A percentile compares a stretch with the other conserved stretches of the same genome.
Evolutionary conservation across 1,284 basidiomycete species (phyloP).

Genomic region (Leccinum subspadiceum): DNA sequence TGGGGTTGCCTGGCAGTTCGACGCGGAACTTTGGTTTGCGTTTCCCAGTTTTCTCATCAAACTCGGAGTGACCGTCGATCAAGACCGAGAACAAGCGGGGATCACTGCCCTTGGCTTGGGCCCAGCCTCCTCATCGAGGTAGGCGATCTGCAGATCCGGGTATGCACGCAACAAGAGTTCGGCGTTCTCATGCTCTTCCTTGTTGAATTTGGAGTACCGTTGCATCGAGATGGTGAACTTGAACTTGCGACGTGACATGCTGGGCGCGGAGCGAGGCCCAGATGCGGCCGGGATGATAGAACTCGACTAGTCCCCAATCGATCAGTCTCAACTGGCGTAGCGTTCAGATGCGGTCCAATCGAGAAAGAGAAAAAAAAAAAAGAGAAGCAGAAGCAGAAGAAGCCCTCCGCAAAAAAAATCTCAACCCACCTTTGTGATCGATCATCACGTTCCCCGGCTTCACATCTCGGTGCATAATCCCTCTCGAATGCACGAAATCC

Average conservation of each 20-base stretch:
- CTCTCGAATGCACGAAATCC: conserved; percentile 86
- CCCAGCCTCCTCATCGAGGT: too few relatives aligned
- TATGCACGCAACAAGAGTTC: too few relatives aligned
- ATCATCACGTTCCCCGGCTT: conserved; percentile 94
- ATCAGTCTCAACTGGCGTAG: conserved; percentile 68
- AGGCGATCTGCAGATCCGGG: too few relatives aligned
- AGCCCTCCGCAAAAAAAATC: not conserved
- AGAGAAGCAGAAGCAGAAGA: not conserved
- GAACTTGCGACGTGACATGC: conserved; percentile 98
- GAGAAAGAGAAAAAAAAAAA: not conserved
- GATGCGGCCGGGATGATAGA: conserved; percentile 72
- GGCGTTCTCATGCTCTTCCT: too few relatives aligned
- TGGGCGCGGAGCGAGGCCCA: too few relatives aligned
- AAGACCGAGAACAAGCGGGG: conserved; percentile 90
- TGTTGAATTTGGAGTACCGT: conserved; percentile 94
- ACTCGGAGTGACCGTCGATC: conserved; percentile 97
- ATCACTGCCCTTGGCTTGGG: conserved; percentile 34
- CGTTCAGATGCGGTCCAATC: not conserved
- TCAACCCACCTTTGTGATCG: conserved; percentile 67
- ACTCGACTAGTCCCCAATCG: conserved; percentile 92
- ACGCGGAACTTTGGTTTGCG: conserved; percentile 97
- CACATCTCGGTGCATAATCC: conserved; percentile 90
- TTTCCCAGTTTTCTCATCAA: conserved; percentile 86
- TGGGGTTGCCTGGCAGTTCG: conserved; percentile 98
- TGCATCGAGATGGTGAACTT: conserved; percentile 99